These are phyloP conservation scores for Suhomyces tanzawaensis DNA, from an alignment of 805 yeast genomes.

Conservation along the genomic window DNA sequence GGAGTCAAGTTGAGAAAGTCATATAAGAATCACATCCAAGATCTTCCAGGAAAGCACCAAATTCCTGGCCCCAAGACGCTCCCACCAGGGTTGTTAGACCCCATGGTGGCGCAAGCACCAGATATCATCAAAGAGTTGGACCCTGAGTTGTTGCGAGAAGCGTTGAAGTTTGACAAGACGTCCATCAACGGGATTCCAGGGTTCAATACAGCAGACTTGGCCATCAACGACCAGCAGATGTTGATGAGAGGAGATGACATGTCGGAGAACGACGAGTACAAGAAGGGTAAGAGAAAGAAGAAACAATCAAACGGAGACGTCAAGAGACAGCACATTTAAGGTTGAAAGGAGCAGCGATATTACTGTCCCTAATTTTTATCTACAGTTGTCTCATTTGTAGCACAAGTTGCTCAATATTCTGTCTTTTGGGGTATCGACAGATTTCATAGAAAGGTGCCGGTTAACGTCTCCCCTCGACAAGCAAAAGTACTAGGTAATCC, in stretches of 20 bases:
- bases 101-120: conserved; percentile 37
- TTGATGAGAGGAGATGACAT: conserved; percentile 41
- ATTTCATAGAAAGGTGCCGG: too few relatives aligned
- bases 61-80: conserved; percentile 50
- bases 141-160: conserved; percentile 44
- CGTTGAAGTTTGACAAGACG: conserved; percentile 62
- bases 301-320: conserved; percentile 35
- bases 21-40: conserved; percentile 87
- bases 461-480: too few relatives aligned
- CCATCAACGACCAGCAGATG: conserved; percentile 50
- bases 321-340: conserved; percentile 39
- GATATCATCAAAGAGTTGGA: conserved; percentile 51
- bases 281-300: conserved; percentile 33
- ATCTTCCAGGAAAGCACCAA: conserved; percentile 75
- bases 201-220: conserved; percentile 65
- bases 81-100: conserved; percentile 37
- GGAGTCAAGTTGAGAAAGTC: conserved; percentile 93
- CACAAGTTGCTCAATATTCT: too few relatives aligned
- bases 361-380: too few relatives aligned
- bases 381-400: too few relatives aligned
- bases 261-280: conserved; percentile 36
- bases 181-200: conserved; percentile 74
- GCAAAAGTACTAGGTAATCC: too few relatives aligned
- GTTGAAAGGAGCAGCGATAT: too few relatives aligned
- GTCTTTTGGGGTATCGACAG: too few relatives aligned